phyloP scores from a whole-genome alignment of 495 filamentous ascomycete species.

The Lasiosphaeris hirsuta region DNA sequence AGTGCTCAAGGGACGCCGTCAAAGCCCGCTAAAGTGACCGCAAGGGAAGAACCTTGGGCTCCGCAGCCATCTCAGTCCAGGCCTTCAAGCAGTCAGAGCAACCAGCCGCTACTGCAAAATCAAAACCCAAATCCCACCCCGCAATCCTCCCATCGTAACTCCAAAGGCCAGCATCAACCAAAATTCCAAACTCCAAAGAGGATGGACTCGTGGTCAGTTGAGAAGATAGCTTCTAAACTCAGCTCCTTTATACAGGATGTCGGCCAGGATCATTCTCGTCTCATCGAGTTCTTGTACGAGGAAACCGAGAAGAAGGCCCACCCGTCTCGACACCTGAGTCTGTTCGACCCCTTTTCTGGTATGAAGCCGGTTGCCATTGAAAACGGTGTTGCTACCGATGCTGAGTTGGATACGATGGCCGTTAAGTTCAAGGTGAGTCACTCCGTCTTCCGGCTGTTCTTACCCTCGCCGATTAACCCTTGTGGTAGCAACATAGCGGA shows the following conservation, averaged over 20 bases:
- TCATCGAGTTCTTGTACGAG: slow-evolving; percentile 38
- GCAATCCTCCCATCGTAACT: slow-evolving; percentile 4
- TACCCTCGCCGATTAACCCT: slow-evolving; percentile 7
- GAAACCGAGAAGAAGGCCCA: slow-evolving; percentile 37
- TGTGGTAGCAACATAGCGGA: slow-evolving; percentile 26
- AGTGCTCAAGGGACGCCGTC: not conserved
- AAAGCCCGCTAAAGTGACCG: not conserved
- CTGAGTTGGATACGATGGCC: slow-evolving; percentile 24
- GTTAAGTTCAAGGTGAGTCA: slow-evolving; percentile 41
- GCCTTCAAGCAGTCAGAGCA: not conserved
- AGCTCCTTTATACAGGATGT: slow-evolving; percentile 30
- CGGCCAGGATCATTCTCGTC: slow-evolving; percentile 33
- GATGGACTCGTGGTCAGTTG: slow-evolving; percentile 31
- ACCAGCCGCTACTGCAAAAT: not conserved
- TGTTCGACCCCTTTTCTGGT: slow-evolving; percentile 38
- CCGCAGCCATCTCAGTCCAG: not conserved
- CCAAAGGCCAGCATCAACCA: slow-evolving; percentile 27
- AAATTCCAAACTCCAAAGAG: slow-evolving; percentile 32
- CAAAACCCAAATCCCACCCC: slow-evolving; percentile 2
- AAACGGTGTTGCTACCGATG: slow-evolving; percentile 7
- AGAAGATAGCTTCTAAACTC: slow-evolving; percentile 33
- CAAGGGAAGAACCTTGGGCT: not conserved
- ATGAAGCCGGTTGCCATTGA: slow-evolving; percentile 29
- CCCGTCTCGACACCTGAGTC: slow-evolving; percentile 31
- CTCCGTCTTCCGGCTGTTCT: not conserved